Percentiles rank a stretch among this genome's conserved stretches.
Evolutionary conservation across 2,329 filamentous ascomycete species (phyloP).

Genomic region (Xylaria hypoxylon): DNA sequence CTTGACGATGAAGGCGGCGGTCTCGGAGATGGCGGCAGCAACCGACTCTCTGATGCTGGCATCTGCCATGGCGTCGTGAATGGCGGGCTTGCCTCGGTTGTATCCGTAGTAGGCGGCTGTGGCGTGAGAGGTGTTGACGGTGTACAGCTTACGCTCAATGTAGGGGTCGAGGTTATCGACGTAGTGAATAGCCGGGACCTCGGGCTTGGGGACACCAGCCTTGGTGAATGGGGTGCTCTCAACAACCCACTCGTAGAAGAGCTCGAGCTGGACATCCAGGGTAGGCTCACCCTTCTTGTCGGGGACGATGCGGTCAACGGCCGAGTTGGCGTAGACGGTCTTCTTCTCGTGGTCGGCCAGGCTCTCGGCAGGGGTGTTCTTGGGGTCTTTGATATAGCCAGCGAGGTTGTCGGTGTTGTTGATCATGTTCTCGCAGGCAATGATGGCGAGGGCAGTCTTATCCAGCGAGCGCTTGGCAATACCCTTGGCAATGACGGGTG

Average conservation of each 20-base stretch:
- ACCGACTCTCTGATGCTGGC: slow-evolving; percentile 83
- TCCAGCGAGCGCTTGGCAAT: slow-evolving; percentile 79
- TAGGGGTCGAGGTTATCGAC: slow-evolving; percentile 92
- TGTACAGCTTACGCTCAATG: slow-evolving; percentile 99
- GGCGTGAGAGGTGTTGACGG: slow-evolving; percentile 97
- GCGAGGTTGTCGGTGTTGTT: slow-evolving; percentile 91
- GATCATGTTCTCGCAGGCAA: slow-evolving; percentile 98
- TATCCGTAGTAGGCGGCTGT: slow-evolving; percentile 96
- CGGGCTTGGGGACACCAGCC: slow-evolving; percentile 46
- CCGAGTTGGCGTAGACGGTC: slow-evolving; percentile 94
- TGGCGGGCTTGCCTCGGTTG: slow-evolving; percentile 84
- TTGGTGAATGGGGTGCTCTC: slow-evolving; percentile 83
- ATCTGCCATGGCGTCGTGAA: slow-evolving; percentile 89
- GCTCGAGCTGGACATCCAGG: slow-evolving; percentile 94
- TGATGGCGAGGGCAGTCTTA: slow-evolving; percentile 81
- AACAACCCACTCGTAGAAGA: slow-evolving; percentile 99
- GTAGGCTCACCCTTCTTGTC: slow-evolving; percentile 84
- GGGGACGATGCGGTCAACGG: slow-evolving; percentile 97
- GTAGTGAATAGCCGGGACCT: slow-evolving; percentile 83
- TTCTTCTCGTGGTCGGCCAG: slow-evolving; percentile 76
- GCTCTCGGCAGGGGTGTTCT: slow-evolving; percentile 76
- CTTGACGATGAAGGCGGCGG: slow-evolving; percentile 82
- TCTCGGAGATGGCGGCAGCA: slow-evolving; percentile 83
- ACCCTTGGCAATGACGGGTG: slow-evolving; percentile 93
- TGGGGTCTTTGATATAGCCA: slow-evolving; percentile 79